Conservation (phyloP, 2,329 filamentous ascomycete species). For the Ophiostoma himal-ulmi region DNA sequence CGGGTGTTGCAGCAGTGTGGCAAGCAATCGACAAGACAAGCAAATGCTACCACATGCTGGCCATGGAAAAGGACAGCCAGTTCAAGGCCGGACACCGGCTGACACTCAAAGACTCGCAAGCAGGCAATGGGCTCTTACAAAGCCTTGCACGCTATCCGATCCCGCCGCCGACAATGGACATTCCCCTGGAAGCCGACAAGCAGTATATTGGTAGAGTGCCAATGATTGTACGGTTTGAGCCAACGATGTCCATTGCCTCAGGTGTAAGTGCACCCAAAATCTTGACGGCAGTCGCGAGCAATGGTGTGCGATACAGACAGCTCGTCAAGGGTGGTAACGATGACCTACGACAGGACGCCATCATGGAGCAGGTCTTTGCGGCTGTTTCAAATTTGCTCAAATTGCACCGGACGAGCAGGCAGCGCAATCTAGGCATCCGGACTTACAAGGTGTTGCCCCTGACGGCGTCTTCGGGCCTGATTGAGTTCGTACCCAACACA, state of each 20-base stretch:
- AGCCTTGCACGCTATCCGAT: conserved; percentile 61
- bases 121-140: conserved; percentile 58
- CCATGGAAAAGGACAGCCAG: conserved; percentile 58
- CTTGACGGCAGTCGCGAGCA: conserved; percentile 69
- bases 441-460: conserved; percentile 96
- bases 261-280: conserved; percentile 93
- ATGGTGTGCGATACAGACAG: conserved; percentile 79
- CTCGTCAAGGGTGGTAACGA: conserved; percentile 94
- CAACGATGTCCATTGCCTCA: conserved; percentile 75
- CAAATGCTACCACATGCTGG: conserved; percentile 58
- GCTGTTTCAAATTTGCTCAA: conserved; percentile 87
- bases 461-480: conserved; percentile 77
- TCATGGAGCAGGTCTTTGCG: conserved; percentile 98
- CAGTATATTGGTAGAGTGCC: conserved; percentile 70
- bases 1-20: conserved; percentile 54
- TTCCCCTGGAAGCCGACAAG: conserved; percentile 65
- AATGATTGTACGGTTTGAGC: conserved; percentile 63
- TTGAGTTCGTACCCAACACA: conserved; percentile 94
- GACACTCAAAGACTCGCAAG: conserved; percentile 48
- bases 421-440: conserved; percentile 81
- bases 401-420: conserved; percentile 77
- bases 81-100: conserved; percentile 64
- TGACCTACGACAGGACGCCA: conserved; percentile 92
- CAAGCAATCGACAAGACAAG: conserved; percentile 67
- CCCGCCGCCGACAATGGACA: conserved; percentile 83